Base-by-base conservation (phyloP, 192 early-diverging fungal genomes). In the Glomus cerebriforme region DNA sequence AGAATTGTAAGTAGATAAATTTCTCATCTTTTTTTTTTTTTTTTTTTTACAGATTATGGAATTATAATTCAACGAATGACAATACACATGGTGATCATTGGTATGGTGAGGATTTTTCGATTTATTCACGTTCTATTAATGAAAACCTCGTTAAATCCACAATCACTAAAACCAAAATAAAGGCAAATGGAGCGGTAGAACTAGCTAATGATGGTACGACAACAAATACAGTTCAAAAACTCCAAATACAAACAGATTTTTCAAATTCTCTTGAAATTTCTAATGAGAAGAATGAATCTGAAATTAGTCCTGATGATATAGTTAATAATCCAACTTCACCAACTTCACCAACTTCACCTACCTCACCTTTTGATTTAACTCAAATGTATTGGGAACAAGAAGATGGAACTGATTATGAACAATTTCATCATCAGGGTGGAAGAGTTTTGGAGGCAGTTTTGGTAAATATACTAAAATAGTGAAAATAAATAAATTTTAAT, bases 61-160 rank as follows among this genome's bases (percentile, higher is more conserved):
- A 95, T 80, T 95, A 95, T 81, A 95, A 95, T 80, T 85, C 93
- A 12, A 83, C 83, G 39, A 95, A 95, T 60, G 93, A 94, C 80
- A 92, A 95, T 79, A 84, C 85, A 22, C 84, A 89, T 74, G 94
- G 94, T 9, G 94, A 95, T 80, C 92, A 93, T 66, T 95, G 94
- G 93, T 94, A 93, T 66, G 93, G 92, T 7, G 93, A 95, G 75
- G 94, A 95, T 77, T 95, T 95, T 80, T 93, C 92, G 2, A 93
- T 95, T 34, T 91, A 84, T 86, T 91, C 84, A 32, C 87, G 77
- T 66, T 80, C 81, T 9, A 22, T 22, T 22, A 22, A 54, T 5
- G 49, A 22, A 4, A 43, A 43, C 6, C 0, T 5, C 4, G 10
- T 43, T 7, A 22, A 17, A 54, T 19, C 7, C 0, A 54, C 17